These are phyloP conservation scores for Arthroderma uncinatum DNA, from an alignment of 2,329 filamentous ascomycete genomes.

Conservation along the genomic window DNA sequence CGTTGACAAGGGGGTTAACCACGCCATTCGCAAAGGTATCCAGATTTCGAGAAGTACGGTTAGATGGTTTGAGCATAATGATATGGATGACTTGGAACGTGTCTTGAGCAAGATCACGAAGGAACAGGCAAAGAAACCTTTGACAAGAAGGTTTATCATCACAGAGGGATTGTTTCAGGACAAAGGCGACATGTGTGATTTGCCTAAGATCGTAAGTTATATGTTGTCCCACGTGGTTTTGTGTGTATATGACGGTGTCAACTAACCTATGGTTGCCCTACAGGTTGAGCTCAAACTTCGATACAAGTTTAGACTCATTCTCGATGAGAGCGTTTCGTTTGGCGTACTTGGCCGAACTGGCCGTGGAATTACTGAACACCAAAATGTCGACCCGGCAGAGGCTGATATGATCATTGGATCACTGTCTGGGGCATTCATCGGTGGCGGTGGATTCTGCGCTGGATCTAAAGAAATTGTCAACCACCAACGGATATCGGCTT, in stretches of 20 bases:
- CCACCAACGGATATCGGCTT: conserved; percentile 87
- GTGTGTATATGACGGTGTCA: too few species aligned
- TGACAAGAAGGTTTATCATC: conserved; percentile 89
- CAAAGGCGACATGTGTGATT: conserved; percentile 68
- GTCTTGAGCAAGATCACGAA: conserved; percentile 75
- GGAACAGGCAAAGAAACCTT: conserved; percentile 75
- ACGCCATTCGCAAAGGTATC: conserved; percentile 83
- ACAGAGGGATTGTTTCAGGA: conserved; percentile 93
- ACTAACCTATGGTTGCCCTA: background rate
- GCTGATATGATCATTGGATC: conserved; percentile 97
- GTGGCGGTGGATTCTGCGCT: conserved; percentile 91
- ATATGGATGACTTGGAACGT: conserved; percentile 83
- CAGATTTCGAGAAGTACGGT: conserved; percentile 87
- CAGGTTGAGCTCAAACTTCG: conserved; percentile 83
- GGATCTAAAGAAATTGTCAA: conserved; percentile 84
- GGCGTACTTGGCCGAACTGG: conserved; percentile 86
- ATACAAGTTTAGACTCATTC: conserved; percentile 95
- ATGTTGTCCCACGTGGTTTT: background rate
- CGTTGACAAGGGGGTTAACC: conserved; percentile 86
- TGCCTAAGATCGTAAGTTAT: conserved; percentile 65
- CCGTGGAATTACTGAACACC: conserved; percentile 84
- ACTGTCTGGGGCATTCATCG: conserved; percentile 77
- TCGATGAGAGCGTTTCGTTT: conserved; percentile 97
- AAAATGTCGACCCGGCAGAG: conserved; percentile 86
- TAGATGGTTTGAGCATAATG: conserved; percentile 89